Conservation (phyloP, 345 rosid species). For the Ricinus communis region DNA sequence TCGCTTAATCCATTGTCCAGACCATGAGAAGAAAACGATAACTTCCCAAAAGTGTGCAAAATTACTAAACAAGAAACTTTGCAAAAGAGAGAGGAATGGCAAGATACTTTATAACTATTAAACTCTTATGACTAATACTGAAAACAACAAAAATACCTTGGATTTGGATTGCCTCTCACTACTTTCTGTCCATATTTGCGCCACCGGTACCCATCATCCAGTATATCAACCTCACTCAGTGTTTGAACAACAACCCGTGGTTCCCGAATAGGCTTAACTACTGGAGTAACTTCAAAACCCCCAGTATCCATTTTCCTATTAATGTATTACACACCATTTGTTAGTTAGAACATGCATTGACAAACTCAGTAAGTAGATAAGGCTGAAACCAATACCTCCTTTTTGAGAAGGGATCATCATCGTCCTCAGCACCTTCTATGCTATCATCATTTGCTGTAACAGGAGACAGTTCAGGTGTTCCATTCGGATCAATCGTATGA, state of each 20-base stretch:
- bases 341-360: slow-evolving; percentile 17
- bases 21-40: no score
- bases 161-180: slow-evolving; percentile 97
- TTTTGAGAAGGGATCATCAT: slow-evolving; percentile 77
- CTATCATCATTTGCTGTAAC: slow-evolving; percentile 53
- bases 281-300: slow-evolving; percentile 71
- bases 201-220: slow-evolving; percentile 98
- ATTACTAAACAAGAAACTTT: no score
- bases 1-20: no score
- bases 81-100: no score
- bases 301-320: slow-evolving; percentile 79
- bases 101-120: not conserved
- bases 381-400: slow-evolving; percentile 57
- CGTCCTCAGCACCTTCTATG: slow-evolving; percentile 66
- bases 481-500: slow-evolving; percentile 46
- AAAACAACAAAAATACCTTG: slow-evolving; percentile 52
- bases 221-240: slow-evolving; percentile 90
- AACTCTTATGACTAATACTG: slow-evolving; percentile 7
- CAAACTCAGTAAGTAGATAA: slow-evolving; percentile 10
- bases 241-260: slow-evolving; percentile 99
- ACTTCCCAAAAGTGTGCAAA: no score
- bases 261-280: slow-evolving; percentile 94
- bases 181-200: slow-evolving; percentile 99
- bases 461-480: slow-evolving; percentile 54
- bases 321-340: slow-evolving; percentile 7